Base-by-base conservation (phyloP, 2,329 filamentous ascomycete genomes). In the Sporothrix variecibatus region DNA sequence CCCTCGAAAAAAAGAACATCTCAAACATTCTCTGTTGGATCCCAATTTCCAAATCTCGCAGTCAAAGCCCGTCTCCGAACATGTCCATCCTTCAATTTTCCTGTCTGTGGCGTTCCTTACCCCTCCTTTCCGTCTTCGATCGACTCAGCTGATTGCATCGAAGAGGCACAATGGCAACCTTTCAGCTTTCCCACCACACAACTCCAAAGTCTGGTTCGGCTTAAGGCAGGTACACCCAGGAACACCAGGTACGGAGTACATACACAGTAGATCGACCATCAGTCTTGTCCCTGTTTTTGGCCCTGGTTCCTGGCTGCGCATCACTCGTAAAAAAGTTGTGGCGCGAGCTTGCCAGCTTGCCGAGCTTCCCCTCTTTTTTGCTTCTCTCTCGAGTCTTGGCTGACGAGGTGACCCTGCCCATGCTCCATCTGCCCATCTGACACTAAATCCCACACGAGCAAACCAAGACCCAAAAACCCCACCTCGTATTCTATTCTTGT, bases 361-460 rank as follows among this genome's bases (percentile, higher is more conserved):
- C 56, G 56, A 60, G 56, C 34, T 65, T 65, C 60, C 60, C 60
- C 60, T 65, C 60, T 28, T 56, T 64, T 34, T 23, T 64, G 20
- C 11, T 65, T 9, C 11, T n/a, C 7, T 15, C 20, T 43, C 40
- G 3, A 12, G 6, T 49, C 43, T 49, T 49, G 43, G 43, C 43
- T 49, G 43, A 46, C 43, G 43, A 46, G 40, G 40, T 46, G 11
- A 20, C 43, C 43, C 43, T 46, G 43, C 43, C 53, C 53, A 9
- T 20, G 53, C 26, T 58, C 26, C 53, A 58, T 31, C 26, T 38
- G 31, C 6, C 43, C 43, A 46, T 46, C 43, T 46, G 43, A 46
- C 43, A 46, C 43, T 5, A 49, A 49, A 4, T 20, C 43, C 15
- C 15, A 15, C 15, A 15, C 12, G 40, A 43, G 40, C 6, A 43